Evolutionary conservation across 169 alveolate species (phyloP), one percentile per base, ranked within the genome.

Genomic region (Plasmodium gallinaceum): DNA sequence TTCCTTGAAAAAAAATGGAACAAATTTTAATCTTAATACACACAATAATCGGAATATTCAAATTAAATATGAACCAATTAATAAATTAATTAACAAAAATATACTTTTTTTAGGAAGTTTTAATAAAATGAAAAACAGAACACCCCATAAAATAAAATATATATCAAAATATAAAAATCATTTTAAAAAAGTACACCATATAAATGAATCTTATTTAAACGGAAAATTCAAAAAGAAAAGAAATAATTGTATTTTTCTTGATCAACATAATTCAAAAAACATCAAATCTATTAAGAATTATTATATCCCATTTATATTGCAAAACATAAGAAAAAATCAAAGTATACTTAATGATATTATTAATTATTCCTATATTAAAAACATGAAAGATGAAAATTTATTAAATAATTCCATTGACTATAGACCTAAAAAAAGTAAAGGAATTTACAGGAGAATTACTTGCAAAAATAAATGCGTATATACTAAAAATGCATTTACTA

Each of bases 21-120:
- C 43, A 2, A 46, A 74, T 52, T 74, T 74, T 54, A 74, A 74
- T 39, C 88, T 74, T 24, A 5, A 62, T 62, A 10, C 14, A 39
- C 1, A 20, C 18, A 62, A 26, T 32, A 16, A 62, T 62, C 0
- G 46, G 4, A 72, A 72, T 72, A n/a, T n/a, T 37, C 43, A 39
- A 54, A 26, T 54, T 7, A 48, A 39, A 5, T 54, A 72, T 54
- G 57, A 37, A 54, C 70, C 86, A 24, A 9, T 18, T 52, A n/a
- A 39, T 10, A 12, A 14, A 48, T 54, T 24, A 8, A 57, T 14
- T 52, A 26, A 37, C 26, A 72, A 10, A 43, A 9, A 43, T 43
- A 22, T 39, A 9, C 26, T 14, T 18, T 12, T 18, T 16, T 58
- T 42, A 26, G 37, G 26, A 18, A 18, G 8, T 6, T n/a, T 24